These are phyloP conservation scores for Kluyveromyces wickerhamii DNA, from an alignment of 805 yeast genomes.

Conservation along the genomic window DNA sequence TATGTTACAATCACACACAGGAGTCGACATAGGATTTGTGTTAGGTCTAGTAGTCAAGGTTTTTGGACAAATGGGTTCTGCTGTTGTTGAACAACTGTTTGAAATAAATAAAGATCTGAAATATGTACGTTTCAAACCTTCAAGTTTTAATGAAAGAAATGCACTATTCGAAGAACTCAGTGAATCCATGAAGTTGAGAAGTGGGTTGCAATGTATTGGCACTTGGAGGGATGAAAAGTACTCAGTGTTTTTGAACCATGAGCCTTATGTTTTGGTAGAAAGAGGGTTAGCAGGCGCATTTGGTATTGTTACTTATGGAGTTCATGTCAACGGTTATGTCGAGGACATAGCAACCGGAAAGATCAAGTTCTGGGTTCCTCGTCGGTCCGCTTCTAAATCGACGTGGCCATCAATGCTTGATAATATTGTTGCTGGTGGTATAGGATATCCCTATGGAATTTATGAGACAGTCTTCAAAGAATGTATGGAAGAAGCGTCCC, in stretches of 20 bases:
- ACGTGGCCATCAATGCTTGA: slow-evolving; percentile 91
- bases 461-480: slow-evolving; percentile 79
- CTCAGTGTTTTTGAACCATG: slow-evolving; percentile 47
- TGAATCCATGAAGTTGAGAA: slow-evolving; percentile 30
- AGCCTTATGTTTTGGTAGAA: slow-evolving; percentile 64
- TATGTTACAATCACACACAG: slow-evolving; percentile 32
- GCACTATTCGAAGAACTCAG: slow-evolving; percentile 41
- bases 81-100: slow-evolving; percentile 20
- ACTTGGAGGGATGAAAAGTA: slow-evolving; percentile 90
- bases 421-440: slow-evolving; percentile 92
- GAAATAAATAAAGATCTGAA: slow-evolving; percentile 21
- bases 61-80: slow-evolving; percentile 18
- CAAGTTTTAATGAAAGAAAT: slow-evolving; percentile 25
- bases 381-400: slow-evolving; percentile 66
- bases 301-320: slow-evolving; percentile 88
- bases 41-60: slow-evolving; percentile 29
- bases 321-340: slow-evolving; percentile 76
- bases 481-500: slow-evolving; percentile 84
- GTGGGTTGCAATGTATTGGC: slow-evolving; percentile 34
- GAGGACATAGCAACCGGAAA: slow-evolving; percentile 38
- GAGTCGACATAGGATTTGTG: slow-evolving; percentile 33
- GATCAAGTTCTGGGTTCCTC: slow-evolving; percentile 72
- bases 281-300: slow-evolving; percentile 72
- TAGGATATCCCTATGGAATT: slow-evolving; percentile 72
- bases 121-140: slow-evolving; percentile 27